phyloP scores from a whole-genome alignment of 306 rosid species.

The Trifolium pratense region DNA sequence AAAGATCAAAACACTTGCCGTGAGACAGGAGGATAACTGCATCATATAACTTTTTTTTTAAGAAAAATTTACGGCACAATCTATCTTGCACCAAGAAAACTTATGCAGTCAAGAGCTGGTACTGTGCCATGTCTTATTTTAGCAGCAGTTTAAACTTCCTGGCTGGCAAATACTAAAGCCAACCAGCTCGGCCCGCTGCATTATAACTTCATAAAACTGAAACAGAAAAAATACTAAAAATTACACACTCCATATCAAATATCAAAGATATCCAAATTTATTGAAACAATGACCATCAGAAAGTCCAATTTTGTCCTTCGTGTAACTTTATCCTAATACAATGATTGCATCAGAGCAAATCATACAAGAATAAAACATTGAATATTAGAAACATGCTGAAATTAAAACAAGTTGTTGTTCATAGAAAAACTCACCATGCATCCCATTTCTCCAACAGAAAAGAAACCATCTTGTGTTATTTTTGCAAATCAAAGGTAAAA shows the following conservation, averaged over 20 bases:
- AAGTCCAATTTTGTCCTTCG: background rate
- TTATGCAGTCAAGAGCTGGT: slow-evolving; percentile 83
- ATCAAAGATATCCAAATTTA: slow-evolving; percentile 27
- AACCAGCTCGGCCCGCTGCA: slow-evolving; percentile 89
- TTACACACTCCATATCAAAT: slow-evolving; percentile 1
- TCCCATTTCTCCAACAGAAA: too few relatives aligned
- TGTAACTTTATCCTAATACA: slow-evolving; percentile 10
- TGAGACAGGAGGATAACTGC: slow-evolving; percentile 61
- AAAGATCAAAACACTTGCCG: slow-evolving; percentile 57
- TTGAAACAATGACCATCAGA: slow-evolving; percentile 5
- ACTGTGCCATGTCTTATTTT: too few relatives aligned
- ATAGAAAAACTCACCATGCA: too few relatives aligned
- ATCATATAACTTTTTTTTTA: background rate
- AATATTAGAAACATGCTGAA: slow-evolving; percentile 38
- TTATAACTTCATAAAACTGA: background rate
- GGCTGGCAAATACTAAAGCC: slow-evolving; percentile 58
- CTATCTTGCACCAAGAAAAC: slow-evolving; percentile 70
- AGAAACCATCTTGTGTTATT: slow-evolving; percentile 95
- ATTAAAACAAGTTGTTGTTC: too few relatives aligned
- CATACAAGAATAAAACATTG: slow-evolving; percentile 25
- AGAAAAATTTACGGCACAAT: slow-evolving; percentile 56
- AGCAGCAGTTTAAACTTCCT: slow-evolving; percentile 82
- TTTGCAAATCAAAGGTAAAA: slow-evolving; percentile 63
- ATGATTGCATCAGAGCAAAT: slow-evolving; percentile 14
- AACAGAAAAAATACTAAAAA: slow-evolving; percentile 9